Conservation (phyloP, 768 basidiomycete species). For the Ramaria sp. region DNA sequence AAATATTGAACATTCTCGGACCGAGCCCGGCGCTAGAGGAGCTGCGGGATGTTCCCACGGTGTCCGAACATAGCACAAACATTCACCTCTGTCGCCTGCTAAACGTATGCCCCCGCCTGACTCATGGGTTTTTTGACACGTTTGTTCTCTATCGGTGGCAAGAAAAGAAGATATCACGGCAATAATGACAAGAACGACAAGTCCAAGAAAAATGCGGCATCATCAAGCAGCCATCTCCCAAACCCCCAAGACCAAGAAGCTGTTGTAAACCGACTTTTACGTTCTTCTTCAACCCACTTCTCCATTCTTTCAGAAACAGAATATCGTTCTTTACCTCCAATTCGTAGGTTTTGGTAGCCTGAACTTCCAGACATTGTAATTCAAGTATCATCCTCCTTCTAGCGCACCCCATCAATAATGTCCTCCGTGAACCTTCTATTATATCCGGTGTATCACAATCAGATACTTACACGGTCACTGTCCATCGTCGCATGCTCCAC, state of each 20-base stretch:
- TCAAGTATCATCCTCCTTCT: conserved; percentile 14
- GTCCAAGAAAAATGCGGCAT: conserved; percentile 12
- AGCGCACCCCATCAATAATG: conserved; percentile 48
- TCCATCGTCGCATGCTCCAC: conserved; percentile 50
- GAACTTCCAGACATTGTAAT: conserved; percentile 8
- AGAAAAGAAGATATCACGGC: conserved; percentile 26
- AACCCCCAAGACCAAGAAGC: conserved; percentile 28
- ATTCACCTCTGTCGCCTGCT: not conserved
- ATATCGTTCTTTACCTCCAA: conserved; percentile 48
- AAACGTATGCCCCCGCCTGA: not conserved
- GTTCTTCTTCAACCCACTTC: conserved; percentile 63
- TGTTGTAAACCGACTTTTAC: conserved; percentile 39
- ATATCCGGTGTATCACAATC: conserved; percentile 37
- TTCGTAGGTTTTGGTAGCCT: conserved; percentile 42
- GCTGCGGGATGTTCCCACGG: not conserved
- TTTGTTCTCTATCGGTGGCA: conserved; percentile 50
- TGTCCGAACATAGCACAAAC: not conserved
- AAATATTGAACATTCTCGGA: no score
- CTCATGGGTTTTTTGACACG: conserved; percentile 65
- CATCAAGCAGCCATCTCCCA: conserved; percentile 6
- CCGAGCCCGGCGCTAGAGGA: no score
- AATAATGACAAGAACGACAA: conserved; percentile 18
- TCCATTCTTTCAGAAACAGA: conserved; percentile 45
- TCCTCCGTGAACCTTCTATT: conserved; percentile 42
- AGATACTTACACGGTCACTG: conserved; percentile 50